A percentile compares a stretch with the other conserved stretches of the same genome.
Evolutionary conservation across 257 asterid species (phyloP).

Genomic region (Penstemon davidsonii): DNA sequence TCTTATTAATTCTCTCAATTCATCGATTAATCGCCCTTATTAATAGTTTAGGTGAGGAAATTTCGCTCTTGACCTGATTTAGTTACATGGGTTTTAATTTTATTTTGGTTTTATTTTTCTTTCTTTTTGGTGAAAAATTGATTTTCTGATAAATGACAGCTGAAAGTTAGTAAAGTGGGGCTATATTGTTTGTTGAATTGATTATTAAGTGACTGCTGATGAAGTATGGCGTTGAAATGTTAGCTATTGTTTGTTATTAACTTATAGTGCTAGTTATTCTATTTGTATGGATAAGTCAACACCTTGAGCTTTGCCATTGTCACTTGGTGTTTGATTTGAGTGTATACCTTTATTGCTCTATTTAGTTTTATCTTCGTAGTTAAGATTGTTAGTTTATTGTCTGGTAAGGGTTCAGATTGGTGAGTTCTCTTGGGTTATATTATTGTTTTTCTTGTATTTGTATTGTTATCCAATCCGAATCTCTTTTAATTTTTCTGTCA

Average conservation of each 20-base stretch:
- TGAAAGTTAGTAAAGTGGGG: neutral
- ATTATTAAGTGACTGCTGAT: neutral
- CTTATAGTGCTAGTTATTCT: no score
- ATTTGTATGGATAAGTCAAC: no score
- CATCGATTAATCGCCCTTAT: constrained; percentile 8
- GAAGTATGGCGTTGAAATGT: neutral
- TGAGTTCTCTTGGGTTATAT: no score
- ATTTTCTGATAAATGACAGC: neutral
- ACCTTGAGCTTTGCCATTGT: no score
- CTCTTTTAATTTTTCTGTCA: neutral
- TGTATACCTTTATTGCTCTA: no score
- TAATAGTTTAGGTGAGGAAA: constrained; percentile 17
- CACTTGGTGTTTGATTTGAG: no score
- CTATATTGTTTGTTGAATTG: constrained; percentile 18
- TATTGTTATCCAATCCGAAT: neutral
- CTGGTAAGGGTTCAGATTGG: no score
- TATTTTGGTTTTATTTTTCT: no score
- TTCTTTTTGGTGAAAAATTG: neutral
- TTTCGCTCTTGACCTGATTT: constrained; percentile 13
- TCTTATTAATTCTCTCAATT: neutral
- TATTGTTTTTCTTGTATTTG: no score
- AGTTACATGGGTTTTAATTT: neutral
- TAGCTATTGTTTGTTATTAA: neutral
- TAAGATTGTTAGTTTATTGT: no score
- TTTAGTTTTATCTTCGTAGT: no score